Base-by-base conservation (phyloP, 306 rosid species). In the Rubus parviflorus region DNA sequence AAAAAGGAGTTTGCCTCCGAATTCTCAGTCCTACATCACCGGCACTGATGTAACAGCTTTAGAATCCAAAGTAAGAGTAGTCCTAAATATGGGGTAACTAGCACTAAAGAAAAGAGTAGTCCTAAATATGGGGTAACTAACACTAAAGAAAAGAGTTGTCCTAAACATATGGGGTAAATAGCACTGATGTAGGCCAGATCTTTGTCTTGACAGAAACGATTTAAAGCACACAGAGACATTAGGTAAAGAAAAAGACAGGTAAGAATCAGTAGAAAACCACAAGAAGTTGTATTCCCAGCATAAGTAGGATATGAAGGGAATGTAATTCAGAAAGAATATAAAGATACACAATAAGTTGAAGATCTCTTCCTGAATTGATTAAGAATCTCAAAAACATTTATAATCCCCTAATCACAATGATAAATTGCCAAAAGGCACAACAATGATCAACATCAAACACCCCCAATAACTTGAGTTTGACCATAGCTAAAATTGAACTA, bases 361-460 rank as follows among this genome's bases (percentile, higher is more conserved):
- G 17, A 23, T 48, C 47, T 46, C 35, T 30, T 23, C 43, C 17
- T 67, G 54, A 76, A 53, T n/a, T 20, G 56, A 79, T 45, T 65
- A 80, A 5, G 22, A 53, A 48, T 40, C 54, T 15, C 70, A 61
- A 61, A 69, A 75, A 68, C 72, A 62, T 68, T 37, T 30, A 75
- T 75, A 67, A 66, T 49, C 48, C 56, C 45, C 56, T 58, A 46
- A 38, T 56, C 75, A 56, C 42, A 67, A 46, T 13, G 51, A 80
- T 79, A 80, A 65, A 74, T 30, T 68, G 71, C 64, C 57, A 56
- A 25, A 25, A 49, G 30, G 79, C 72, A 23, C 49, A 11, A 42
- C 42, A 49, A 23, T 45, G 62, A 73, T 74, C 47, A 57, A 65
- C 74, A 58, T 52, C 69, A 16, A 30, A 52, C 40, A 57, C 52